Conservation (phyloP, 2,329 filamentous ascomycete species). For the Pseudogymnoascus sp. region DNA sequence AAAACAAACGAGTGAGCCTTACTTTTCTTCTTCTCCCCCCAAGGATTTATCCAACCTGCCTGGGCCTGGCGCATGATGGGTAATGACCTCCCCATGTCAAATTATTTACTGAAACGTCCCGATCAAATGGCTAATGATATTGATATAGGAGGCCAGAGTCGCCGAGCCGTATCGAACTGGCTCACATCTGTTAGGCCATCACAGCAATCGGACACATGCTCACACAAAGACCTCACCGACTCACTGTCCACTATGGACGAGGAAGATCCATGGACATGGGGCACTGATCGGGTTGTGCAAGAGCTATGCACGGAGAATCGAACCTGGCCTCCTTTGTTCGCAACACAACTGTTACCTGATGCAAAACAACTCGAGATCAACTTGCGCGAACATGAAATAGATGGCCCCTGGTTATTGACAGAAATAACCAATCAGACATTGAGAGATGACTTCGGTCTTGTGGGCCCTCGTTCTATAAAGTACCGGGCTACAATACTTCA, state of each 20-base stretch:
- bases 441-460: slow-evolving; percentile 23
- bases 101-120: not conserved
- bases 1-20: not conserved
- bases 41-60: not conserved
- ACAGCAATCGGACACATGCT: not conserved
- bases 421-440: slow-evolving; percentile 21
- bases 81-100: not conserved
- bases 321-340: slow-evolving; percentile 35
- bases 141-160: not conserved
- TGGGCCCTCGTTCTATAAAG: slow-evolving; percentile 10
- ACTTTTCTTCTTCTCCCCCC: not conserved
- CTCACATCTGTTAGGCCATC: not conserved
- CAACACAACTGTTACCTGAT: not conserved
- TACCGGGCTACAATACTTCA: slow-evolving; percentile 7
- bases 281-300: slow-evolving; percentile 54
- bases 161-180: slow-evolving; percentile 7
- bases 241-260: slow-evolving; percentile 25
- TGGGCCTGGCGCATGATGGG: not conserved
- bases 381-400: slow-evolving; percentile 5
- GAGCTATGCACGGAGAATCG: slow-evolving; percentile 51
- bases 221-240: not conserved
- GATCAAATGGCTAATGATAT: not conserved
- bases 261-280: slow-evolving; percentile 68
- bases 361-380: not conserved
- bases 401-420: slow-evolving; percentile 21